A percentile compares a stretch with the other conserved stretches of the same genome.
Conservation (phyloP, 176 grass and related monocot species). For the Cenchrus fungigraminus region DNA sequence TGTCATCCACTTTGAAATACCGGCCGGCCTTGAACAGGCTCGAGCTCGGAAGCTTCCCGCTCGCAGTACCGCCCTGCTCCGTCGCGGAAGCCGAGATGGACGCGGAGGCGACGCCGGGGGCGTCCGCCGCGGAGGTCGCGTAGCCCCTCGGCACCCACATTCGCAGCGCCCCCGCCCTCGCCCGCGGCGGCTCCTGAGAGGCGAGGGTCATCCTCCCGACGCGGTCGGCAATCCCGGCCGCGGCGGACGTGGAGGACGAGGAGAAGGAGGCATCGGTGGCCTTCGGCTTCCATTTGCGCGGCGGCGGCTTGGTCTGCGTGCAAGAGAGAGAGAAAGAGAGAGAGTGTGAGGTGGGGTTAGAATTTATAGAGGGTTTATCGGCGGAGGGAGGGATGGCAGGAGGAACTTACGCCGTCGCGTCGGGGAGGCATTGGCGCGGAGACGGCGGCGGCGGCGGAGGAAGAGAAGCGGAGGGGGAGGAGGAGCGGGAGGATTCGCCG, state of each 20-base stretch:
- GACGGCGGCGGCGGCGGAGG: conserved; percentile 1
- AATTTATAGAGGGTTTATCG: neutral
- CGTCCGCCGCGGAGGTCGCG: too few relatives aligned
- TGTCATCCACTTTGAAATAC: conserved; percentile 64
- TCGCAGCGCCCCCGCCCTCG: too few relatives aligned
- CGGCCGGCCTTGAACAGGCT: conserved; percentile 62
- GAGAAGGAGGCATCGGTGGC: neutral
- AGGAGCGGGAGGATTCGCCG: conserved; percentile 45
- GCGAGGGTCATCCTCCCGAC: conserved; percentile 43
- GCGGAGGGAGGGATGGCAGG: neutral
- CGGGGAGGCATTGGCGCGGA: conserved; percentile 36
- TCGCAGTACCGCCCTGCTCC: neutral
- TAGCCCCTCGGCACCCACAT: too few relatives aligned
- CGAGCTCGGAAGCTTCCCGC: conserved; percentile 23
- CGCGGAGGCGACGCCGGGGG: too few relatives aligned
- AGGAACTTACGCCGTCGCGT: conserved; percentile 25
- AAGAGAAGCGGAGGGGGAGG: conserved; percentile 42
- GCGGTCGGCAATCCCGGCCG: neutral
- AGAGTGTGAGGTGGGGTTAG: neutral
- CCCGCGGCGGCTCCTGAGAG: neutral
- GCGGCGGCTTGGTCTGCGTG: conserved; percentile 41
- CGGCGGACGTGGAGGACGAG: neutral
- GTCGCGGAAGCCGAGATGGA: too few relatives aligned
- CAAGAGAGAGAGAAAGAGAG: neutral
- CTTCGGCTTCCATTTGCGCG: conserved; percentile 55